Conservation (phyloP, 257 asterid species). For the Apocynum venetum region DNA sequence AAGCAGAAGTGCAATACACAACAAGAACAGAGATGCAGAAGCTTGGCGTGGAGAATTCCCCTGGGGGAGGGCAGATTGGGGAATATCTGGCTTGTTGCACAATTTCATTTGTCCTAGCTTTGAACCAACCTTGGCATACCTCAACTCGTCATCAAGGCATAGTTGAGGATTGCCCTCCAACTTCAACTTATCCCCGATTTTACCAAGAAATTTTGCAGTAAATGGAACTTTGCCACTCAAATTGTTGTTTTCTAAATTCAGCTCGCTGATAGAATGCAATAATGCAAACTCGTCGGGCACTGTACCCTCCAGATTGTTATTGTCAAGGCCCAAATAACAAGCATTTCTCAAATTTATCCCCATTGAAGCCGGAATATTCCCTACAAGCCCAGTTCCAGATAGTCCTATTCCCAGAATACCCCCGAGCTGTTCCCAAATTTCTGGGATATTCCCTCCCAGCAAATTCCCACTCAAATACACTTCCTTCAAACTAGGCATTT, state of each 20-base stretch:
- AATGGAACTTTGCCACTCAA: constrained; percentile 79
- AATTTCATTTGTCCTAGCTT: constrained; percentile 39
- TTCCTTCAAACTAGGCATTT: constrained; percentile 53
- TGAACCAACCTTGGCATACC: constrained; percentile 37
- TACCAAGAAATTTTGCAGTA: constrained; percentile 45
- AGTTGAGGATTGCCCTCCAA: constrained; percentile 76
- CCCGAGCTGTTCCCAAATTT: constrained; percentile 59
- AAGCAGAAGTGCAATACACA: constrained; percentile 28
- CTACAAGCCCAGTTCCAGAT: constrained; percentile 56
- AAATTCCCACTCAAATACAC: constrained; percentile 61
- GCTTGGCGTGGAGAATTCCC: constrained; percentile 24
- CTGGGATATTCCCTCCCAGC: constrained; percentile 78
- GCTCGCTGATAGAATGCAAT: constrained; percentile 49
- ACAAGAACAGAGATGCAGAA: constrained; percentile 23
- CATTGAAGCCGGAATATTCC: constrained; percentile 68
- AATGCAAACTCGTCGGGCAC: constrained; percentile 66
- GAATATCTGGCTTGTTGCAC: constrained; percentile 34
- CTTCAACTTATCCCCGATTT: constrained; percentile 65
- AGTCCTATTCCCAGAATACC: constrained; percentile 58
- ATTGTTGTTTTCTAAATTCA: constrained; percentile 72
- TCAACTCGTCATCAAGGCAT: constrained; percentile 53
- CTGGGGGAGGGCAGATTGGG: constrained; percentile 40
- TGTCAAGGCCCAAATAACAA: constrained; percentile 66
- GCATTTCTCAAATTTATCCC: constrained; percentile 43
- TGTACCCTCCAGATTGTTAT: constrained; percentile 59